These are phyloP conservation scores for Agaricales sp. DNA, from an alignment of 1,284 basidiomycete species.

Conservation along the genomic window DNA sequence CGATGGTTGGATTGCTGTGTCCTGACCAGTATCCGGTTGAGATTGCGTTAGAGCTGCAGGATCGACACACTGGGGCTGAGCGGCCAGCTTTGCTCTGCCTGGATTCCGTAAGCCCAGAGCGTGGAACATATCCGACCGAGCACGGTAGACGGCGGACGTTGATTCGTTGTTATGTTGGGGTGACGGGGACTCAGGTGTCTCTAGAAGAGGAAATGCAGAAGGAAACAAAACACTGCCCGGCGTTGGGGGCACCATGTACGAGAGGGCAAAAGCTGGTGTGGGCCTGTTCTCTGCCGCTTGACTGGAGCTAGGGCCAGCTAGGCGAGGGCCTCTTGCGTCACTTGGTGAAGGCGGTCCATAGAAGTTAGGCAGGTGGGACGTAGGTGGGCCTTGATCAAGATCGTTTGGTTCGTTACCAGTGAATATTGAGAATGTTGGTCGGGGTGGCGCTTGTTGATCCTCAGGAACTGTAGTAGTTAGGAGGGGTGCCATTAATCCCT, in stretches of 20 bases:
- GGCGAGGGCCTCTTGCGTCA: neutral
- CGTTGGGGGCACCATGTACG: neutral
- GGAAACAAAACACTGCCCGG: conserved; percentile 10
- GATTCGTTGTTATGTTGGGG: conserved; percentile 28
- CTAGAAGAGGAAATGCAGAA: conserved; percentile 53
- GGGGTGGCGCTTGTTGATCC: conserved; percentile 7
- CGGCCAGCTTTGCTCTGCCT: conserved; percentile 21
- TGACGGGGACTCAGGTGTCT: conserved; percentile 61
- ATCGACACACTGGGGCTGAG: conserved; percentile 21
- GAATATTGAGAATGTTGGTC: conserved; percentile 29
- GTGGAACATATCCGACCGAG: conserved; percentile 31
- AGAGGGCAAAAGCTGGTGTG: conserved; percentile 12
- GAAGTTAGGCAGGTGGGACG: conserved; percentile 38
- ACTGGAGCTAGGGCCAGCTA: conserved; percentile 1
- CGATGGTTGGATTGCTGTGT: conserved; percentile 26
- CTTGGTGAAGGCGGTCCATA: conserved; percentile 31
- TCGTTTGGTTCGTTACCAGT: conserved; percentile 24
- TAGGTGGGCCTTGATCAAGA: conserved; percentile 31
- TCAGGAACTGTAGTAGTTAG: neutral
- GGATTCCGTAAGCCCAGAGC: conserved; percentile 31
- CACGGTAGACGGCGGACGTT: conserved; percentile 17
- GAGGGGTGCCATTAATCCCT: neutral
- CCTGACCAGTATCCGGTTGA: conserved; percentile 21
- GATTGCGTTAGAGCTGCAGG: conserved; percentile 24
- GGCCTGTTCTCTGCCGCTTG: conserved; percentile 11